Evolutionary conservation across 495 filamentous ascomycete species (phyloP).

Genomic region (Aspergillus diversus): DNA sequence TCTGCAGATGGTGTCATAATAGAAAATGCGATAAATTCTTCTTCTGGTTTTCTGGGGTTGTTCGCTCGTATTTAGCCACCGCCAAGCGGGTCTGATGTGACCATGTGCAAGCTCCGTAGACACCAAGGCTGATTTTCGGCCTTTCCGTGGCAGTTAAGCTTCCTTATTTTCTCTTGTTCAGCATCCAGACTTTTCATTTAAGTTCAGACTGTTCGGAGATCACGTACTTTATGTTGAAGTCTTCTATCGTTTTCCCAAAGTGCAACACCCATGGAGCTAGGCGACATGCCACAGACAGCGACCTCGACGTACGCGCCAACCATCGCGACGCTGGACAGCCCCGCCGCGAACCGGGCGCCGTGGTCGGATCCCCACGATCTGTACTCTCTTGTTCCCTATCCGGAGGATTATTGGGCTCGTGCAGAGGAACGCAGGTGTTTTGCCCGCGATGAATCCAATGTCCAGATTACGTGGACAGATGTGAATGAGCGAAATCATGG

Average conservation of each 20-base stretch:
- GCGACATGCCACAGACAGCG: background rate
- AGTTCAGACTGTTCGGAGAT: too few species aligned
- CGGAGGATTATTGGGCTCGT: conserved; percentile 14
- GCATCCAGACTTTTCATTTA: too few species aligned
- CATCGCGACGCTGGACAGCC: background rate
- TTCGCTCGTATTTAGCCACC: too few species aligned
- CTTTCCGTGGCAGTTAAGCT: too few species aligned
- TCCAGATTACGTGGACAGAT: conserved; percentile 21
- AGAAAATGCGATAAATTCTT: too few species aligned
- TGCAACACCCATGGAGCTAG: conserved; percentile 14
- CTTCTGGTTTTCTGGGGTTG: too few species aligned
- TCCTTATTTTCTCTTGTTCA: too few species aligned
- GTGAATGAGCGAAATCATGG: conserved; percentile 6
- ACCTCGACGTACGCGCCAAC: background rate
- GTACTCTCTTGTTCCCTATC: conserved; percentile 21
- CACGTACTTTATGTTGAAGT: too few species aligned
- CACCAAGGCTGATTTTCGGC: too few species aligned
- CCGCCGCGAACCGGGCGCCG: background rate
- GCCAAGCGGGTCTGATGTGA: too few species aligned
- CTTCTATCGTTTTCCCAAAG: background rate
- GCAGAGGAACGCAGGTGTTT: conserved; percentile 20
- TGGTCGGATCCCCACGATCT: conserved; percentile 8
- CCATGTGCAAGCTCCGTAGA: too few species aligned
- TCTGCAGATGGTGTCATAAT: too few species aligned
- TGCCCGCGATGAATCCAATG: conserved; percentile 7